These are phyloP conservation scores for Suhomyces faveliae DNA, from an alignment of 805 yeast species.

Conservation along the genomic window DNA sequence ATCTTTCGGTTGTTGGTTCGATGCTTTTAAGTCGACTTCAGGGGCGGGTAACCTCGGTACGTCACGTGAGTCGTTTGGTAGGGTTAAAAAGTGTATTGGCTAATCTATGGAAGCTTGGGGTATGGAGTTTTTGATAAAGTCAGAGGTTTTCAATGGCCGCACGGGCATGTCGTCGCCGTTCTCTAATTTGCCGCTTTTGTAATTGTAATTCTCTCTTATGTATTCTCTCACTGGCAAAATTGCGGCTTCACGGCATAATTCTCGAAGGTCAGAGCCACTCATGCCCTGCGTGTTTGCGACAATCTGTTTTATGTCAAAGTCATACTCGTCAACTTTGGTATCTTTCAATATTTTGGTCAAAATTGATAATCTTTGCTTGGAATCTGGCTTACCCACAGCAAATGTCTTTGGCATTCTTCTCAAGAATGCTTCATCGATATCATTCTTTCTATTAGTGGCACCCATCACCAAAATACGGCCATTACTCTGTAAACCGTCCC, in stretches of 20 bases:
- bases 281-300: slow-evolving; percentile 63
- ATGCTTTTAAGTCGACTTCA: not conserved
- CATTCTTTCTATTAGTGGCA: slow-evolving; percentile 90
- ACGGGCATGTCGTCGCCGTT: slow-evolving; percentile 38
- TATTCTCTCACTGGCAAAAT: slow-evolving; percentile 84
- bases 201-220: slow-evolving; percentile 57
- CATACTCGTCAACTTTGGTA: slow-evolving; percentile 53
- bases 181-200: slow-evolving; percentile 35
- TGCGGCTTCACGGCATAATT: slow-evolving; percentile 91
- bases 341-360: slow-evolving; percentile 65
- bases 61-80: not conserved
- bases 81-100: not conserved
- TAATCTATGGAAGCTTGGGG: slow-evolving; percentile 6
- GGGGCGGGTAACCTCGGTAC: slow-evolving; percentile 6
- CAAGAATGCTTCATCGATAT: slow-evolving; percentile 88
- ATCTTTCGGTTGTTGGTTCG: not conserved
- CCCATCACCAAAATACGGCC: slow-evolving; percentile 88
- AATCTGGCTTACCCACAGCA: slow-evolving; percentile 69
- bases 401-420: slow-evolving; percentile 92
- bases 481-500: slow-evolving; percentile 86
- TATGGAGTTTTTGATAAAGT: slow-evolving; percentile 48
- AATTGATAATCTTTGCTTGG: slow-evolving; percentile 66
- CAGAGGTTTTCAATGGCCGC: slow-evolving; percentile 63
- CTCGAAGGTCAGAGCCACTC: slow-evolving; percentile 91
- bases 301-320: slow-evolving; percentile 59